Percentiles rank a stretch among this genome's conserved stretches.
These are phyloP conservation scores for Pseudopyrenochaeta lycopersici DNA, from an alignment of 2,329 filamentous ascomycete species.

Conservation along the genomic window DNA sequence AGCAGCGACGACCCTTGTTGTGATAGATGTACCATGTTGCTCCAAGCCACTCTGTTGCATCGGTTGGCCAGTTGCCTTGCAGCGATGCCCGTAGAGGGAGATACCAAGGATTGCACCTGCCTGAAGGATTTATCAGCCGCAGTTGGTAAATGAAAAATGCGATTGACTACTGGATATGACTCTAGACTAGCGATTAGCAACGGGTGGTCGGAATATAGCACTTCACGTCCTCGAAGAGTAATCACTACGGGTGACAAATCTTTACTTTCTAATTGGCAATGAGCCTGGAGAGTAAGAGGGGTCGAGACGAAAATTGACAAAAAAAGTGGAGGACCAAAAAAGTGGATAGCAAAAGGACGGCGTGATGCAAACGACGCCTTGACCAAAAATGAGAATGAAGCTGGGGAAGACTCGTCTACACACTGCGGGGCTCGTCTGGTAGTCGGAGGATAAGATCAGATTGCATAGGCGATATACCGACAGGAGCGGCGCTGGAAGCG, in stretches of 20 bases:
- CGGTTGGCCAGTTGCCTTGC: neutral
- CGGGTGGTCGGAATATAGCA: neutral
- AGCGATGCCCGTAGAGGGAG: neutral
- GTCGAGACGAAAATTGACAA: no score
- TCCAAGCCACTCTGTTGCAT: neutral
- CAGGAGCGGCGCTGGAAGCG: neutral
- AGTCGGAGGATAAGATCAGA: neutral
- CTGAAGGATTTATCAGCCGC: slow-evolving; percentile 1
- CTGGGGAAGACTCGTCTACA: neutral
- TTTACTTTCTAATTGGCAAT: no score
- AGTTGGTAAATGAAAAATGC: neutral
- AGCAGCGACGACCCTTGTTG: neutral
- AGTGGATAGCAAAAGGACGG: neutral
- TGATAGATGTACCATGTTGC: neutral
- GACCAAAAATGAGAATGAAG: neutral
- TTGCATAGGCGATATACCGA: neutral
- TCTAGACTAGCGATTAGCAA: neutral
- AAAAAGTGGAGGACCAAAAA: neutral
- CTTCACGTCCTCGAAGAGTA: neutral
- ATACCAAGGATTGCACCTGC: neutral
- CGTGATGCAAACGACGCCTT: neutral
- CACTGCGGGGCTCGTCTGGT: neutral
- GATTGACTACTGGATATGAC: neutral
- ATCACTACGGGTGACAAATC: no score
- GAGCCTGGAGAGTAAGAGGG: no score